phyloP scores from a whole-genome alignment of 108 stramenopile genomes.

The Fistulifera solaris region DNA sequence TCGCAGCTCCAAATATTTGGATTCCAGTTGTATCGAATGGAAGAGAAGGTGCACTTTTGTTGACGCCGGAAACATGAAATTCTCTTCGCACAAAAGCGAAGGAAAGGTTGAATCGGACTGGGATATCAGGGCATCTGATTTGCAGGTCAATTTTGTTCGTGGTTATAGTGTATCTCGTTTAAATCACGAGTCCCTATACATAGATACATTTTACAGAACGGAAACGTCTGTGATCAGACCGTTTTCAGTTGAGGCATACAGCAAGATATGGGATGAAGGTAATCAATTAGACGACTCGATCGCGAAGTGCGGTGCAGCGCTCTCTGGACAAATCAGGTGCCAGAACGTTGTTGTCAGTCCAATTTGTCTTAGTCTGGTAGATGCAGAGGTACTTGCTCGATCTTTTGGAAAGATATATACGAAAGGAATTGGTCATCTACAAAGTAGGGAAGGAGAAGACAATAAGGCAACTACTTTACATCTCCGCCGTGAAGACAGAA shows the following conservation, averaged over 20 bases:
- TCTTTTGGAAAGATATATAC: constrained; percentile 53
- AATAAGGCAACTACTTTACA: not conserved
- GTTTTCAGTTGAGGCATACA: too few species aligned
- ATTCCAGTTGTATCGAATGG: constrained; percentile 41
- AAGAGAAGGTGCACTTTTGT: constrained; percentile 47
- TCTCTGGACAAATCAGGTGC: constrained; percentile 1
- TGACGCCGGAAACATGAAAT: constrained; percentile 51
- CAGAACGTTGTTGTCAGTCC: constrained; percentile 32
- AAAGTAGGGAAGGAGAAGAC: constrained; percentile 4
- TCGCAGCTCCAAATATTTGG: constrained; percentile 71
- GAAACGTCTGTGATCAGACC: too few species aligned
- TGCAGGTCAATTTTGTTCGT: constrained; percentile 49
- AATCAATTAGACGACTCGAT: not conserved
- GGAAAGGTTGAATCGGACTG: constrained; percentile 26
- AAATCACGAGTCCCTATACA: not conserved
- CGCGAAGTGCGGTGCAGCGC: not conserved
- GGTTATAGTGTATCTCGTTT: not conserved
- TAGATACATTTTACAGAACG: too few species aligned
- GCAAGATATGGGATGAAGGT: not conserved
- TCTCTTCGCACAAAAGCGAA: constrained; percentile 31
- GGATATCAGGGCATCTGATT: constrained; percentile 35
- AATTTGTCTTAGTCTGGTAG: constrained; percentile 60
- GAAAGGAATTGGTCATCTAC: constrained; percentile 23
- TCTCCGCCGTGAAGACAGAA: not conserved
- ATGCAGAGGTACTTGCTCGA: constrained; percentile 49